These are phyloP conservation scores for Zygoascus ofunaensis DNA, from an alignment of 805 yeast genomes.

Conservation along the genomic window DNA sequence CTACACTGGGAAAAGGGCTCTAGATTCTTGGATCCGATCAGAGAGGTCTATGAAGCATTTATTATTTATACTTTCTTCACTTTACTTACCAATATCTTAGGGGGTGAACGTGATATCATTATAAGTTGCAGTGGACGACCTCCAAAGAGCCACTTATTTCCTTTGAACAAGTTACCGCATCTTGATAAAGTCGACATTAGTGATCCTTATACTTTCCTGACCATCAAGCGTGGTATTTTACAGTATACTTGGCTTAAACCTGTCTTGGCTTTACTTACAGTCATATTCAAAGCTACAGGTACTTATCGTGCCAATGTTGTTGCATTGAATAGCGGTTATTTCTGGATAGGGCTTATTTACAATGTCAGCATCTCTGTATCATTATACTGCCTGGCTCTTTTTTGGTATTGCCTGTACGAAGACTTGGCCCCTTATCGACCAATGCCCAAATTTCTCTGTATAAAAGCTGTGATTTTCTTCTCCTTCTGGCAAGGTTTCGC, in stretches of 20 bases:
- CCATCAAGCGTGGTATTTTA: slow-evolving; percentile 72
- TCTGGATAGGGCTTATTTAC: slow-evolving; percentile 63
- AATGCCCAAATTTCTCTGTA: slow-evolving; percentile 86
- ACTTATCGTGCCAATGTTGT: slow-evolving; percentile 44
- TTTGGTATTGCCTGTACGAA: slow-evolving; percentile 81
- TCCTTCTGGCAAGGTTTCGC: slow-evolving; percentile 93
- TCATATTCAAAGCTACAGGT: slow-evolving; percentile 40
- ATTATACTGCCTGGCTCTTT: slow-evolving; percentile 73
- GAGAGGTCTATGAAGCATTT: slow-evolving; percentile 93
- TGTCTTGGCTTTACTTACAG: slow-evolving; percentile 50
- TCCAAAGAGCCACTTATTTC: slow-evolving; percentile 59
- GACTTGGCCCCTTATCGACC: slow-evolving; percentile 79
- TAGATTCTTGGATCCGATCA: slow-evolving; percentile 54
- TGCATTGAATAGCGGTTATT: slow-evolving; percentile 40
- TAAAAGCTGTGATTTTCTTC: slow-evolving; percentile 88
- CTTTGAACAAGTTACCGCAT: slow-evolving; percentile 31
- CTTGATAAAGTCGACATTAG: slow-evolving; percentile 60
- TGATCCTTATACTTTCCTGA: slow-evolving; percentile 71
- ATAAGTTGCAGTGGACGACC: slow-evolving; percentile 58
- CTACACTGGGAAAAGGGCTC: slow-evolving; percentile 40
- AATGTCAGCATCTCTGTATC: slow-evolving; percentile 76
- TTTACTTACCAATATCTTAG: slow-evolving; percentile 69
- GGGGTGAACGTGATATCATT: slow-evolving; percentile 85
- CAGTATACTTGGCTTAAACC: slow-evolving; percentile 97
- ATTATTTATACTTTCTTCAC: slow-evolving; percentile 90